A percentile compares a stretch with the other conserved stretches of the same genome.
These are phyloP conservation scores for Seminavis robusta DNA, from an alignment of 108 stramenopile species.

Conservation along the genomic window DNA sequence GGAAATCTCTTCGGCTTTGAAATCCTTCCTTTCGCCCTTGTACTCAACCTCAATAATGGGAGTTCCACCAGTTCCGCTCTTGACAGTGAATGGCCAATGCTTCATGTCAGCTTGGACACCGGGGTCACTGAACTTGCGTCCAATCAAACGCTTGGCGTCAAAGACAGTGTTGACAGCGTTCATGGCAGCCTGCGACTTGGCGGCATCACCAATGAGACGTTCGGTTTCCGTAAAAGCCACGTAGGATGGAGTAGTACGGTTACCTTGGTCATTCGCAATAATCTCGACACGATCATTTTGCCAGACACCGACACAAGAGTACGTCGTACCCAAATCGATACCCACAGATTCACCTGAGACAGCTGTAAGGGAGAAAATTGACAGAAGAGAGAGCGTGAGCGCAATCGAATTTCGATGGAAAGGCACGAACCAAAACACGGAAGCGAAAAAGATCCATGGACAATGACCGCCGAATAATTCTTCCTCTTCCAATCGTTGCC, in stretches of 20 bases:
- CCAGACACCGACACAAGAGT: conserved; percentile 99
- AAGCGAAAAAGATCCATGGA: too few species aligned
- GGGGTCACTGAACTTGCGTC: conserved; percentile 93
- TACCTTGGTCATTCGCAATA: conserved; percentile 99
- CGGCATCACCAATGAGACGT: conserved; percentile 95
- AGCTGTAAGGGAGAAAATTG: too few species aligned
- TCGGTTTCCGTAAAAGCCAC: conserved; percentile 98
- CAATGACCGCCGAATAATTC: too few species aligned
- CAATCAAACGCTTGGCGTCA: conserved; percentile 98
- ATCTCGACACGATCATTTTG: conserved; percentile 99
- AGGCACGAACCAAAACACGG: too few species aligned
- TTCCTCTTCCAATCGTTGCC: too few species aligned
- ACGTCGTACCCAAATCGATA: conserved; percentile 92
- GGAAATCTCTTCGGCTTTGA: conserved; percentile 99
- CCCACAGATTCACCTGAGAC: conserved; percentile 81
- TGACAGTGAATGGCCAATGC: conserved; percentile 98
- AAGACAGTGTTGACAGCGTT: conserved; percentile 98
- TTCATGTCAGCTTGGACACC: conserved; percentile 96
- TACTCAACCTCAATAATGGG: conserved; percentile 95
- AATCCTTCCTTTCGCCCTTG: conserved; percentile 98
- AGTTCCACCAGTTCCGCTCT: conserved; percentile 88
- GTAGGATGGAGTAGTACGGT: conserved; percentile 99
- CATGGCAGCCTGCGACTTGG: conserved; percentile 97
- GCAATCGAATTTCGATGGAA: too few species aligned
- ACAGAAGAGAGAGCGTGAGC: too few species aligned